These are phyloP conservation scores for Elasticomyces elasticus DNA, from an alignment of 495 filamentous ascomycete genomes.

Conservation along the genomic window DNA sequence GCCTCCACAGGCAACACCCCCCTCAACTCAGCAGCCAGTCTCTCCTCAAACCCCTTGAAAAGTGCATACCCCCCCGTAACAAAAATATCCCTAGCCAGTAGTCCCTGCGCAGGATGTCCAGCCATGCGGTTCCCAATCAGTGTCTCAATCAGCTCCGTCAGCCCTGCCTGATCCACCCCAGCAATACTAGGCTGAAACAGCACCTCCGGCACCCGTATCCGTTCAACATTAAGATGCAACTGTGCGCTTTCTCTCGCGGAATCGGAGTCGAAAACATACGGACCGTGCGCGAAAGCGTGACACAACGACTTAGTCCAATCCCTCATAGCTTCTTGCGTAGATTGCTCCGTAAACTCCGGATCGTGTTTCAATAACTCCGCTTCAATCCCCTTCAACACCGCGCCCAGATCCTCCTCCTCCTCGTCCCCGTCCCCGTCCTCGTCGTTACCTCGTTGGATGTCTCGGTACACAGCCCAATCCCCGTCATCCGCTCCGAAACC, in stretches of 20 bases:
- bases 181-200: conserved; percentile 93
- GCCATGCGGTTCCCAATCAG: conserved; percentile 72
- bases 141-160: conserved; percentile 79
- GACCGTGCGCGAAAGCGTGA: conserved; percentile 80
- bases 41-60: conserved; percentile 70
- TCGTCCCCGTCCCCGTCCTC: conserved; percentile 69
- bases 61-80: conserved; percentile 79
- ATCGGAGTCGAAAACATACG: conserved; percentile 72
- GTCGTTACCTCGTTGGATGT: conserved; percentile 71
- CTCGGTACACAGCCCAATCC: conserved; percentile 93
- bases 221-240: conserved; percentile 90
- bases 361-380: conserved; percentile 77
- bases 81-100: conserved; percentile 56
- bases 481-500: conserved; percentile 95
- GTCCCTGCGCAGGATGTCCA: conserved; percentile 35
- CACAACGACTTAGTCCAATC: conserved; percentile 89
- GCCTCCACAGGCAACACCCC: conserved; percentile 8
- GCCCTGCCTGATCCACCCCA: conserved; percentile 85
- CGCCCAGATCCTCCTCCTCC: conserved; percentile 75
- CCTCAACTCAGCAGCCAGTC: conserved; percentile 40
- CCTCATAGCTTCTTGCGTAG: conserved; percentile 80
- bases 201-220: conserved; percentile 91
- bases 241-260: conserved; percentile 75
- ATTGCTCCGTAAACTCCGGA: conserved; percentile 74
- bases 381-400: conserved; percentile 62